phyloP scores from a whole-genome alignment of 768 basidiomycete genomes.

The Hypsizygus marmoreus region DNA sequence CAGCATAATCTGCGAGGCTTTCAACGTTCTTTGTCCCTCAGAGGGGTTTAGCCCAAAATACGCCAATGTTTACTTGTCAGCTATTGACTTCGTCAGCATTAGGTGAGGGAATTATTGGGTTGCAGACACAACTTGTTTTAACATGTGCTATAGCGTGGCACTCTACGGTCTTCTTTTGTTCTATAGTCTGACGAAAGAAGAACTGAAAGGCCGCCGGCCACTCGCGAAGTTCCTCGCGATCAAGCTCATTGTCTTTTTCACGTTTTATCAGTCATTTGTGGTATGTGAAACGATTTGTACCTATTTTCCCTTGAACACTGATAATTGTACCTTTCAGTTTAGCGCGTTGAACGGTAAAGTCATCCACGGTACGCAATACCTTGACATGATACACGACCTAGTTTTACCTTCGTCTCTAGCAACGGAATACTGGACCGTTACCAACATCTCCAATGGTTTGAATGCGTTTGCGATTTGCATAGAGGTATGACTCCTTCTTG shows the following conservation, averaged over 20 bases:
- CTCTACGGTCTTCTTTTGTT: slow-evolving; percentile 85
- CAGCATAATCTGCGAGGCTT: slow-evolving; percentile 76
- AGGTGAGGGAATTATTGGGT: slow-evolving; percentile 43
- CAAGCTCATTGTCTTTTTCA: slow-evolving; percentile 86
- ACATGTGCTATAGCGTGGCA: slow-evolving; percentile 66
- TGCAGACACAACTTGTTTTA: background rate
- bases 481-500: slow-evolving; percentile 61
- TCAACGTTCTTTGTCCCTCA: slow-evolving; percentile 68
- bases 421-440: slow-evolving; percentile 81
- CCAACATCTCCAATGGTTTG: slow-evolving; percentile 83
- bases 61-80: slow-evolving; percentile 71
- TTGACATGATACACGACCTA: background rate
- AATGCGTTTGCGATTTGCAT: slow-evolving; percentile 82
- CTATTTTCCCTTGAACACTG: slow-evolving; percentile 51
- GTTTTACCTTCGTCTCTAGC: slow-evolving; percentile 34
- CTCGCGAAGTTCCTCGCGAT: slow-evolving; percentile 85
- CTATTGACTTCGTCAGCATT: slow-evolving; percentile 80
- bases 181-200: slow-evolving; percentile 81
- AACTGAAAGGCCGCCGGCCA: slow-evolving; percentile 75
- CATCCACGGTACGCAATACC: slow-evolving; percentile 52
- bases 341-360: slow-evolving; percentile 63
- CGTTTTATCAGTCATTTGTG: slow-evolving; percentile 84
- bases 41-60: slow-evolving; percentile 58
- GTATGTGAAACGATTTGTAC: slow-evolving; percentile 74
- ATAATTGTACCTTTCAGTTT: slow-evolving; percentile 48